These are phyloP conservation scores for Calycina marina DNA, from an alignment of 2,329 filamentous ascomycete species.

Conservation along the genomic window DNA sequence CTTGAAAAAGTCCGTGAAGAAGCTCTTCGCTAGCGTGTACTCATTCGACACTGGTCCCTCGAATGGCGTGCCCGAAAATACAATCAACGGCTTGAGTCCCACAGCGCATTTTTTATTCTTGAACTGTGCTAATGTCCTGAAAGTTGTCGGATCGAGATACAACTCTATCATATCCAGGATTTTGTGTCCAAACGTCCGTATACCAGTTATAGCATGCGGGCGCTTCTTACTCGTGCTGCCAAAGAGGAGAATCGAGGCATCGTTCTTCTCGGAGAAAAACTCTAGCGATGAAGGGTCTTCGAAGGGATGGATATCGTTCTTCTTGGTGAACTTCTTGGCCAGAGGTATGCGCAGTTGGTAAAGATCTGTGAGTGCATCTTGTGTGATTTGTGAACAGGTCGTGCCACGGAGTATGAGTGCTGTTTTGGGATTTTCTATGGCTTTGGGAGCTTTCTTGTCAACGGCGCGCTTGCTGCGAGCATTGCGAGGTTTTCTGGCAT, in stretches of 20 bases:
- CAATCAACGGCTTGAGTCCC: slow-evolving; percentile 74
- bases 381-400: slow-evolving; percentile 66
- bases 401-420: slow-evolving; percentile 83
- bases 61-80: slow-evolving; percentile 82
- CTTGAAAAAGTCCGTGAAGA: slow-evolving; percentile 84
- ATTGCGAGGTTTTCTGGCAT: slow-evolving; percentile 49
- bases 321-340: slow-evolving; percentile 87
- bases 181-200: slow-evolving; percentile 73
- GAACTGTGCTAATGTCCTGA: slow-evolving; percentile 59
- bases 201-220: slow-evolving; percentile 75
- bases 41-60: slow-evolving; percentile 66
- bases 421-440: slow-evolving; percentile 77
- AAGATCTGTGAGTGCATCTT: slow-evolving; percentile 75
- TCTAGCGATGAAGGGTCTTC: slow-evolving; percentile 78
- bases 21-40: slow-evolving; percentile 74
- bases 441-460: slow-evolving; percentile 82
- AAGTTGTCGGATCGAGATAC: slow-evolving; percentile 60
- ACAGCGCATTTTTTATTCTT: slow-evolving; percentile 62
- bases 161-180: slow-evolving; percentile 92
- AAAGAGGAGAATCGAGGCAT: slow-evolving; percentile 73
- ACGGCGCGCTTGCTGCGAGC: slow-evolving; percentile 90
- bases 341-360: slow-evolving; percentile 73
- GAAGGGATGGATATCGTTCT: slow-evolving; percentile 90
- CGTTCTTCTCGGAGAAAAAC: slow-evolving; percentile 96
- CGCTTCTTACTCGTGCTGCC: slow-evolving; percentile 84